phyloP scores from a whole-genome alignment of 768 basidiomycete species.

The Nidula microcarpa region DNA sequence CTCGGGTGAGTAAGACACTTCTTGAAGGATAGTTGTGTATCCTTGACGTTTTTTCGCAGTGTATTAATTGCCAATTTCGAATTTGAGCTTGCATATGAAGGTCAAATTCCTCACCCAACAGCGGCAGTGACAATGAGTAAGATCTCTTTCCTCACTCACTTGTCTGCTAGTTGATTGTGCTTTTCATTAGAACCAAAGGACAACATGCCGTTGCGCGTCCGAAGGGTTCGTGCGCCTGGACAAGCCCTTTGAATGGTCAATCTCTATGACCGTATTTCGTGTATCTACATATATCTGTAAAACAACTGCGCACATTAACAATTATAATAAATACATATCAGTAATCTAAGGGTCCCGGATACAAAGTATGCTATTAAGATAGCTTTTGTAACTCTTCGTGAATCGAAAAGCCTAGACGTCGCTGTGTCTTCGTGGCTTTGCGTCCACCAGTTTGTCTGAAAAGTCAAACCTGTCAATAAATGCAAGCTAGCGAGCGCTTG shows the following conservation, averaged over 20 bases:
- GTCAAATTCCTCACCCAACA: constrained; percentile 30
- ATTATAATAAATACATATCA: background rate
- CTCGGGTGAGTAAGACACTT: constrained; percentile 22
- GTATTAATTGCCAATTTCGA: constrained; percentile 36
- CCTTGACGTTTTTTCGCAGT: constrained; percentile 10
- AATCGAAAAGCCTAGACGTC: constrained; percentile 80
- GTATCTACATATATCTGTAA: background rate
- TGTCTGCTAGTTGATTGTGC: background rate
- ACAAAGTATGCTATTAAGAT: background rate
- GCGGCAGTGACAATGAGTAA: constrained; percentile 45
- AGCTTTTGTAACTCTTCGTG: constrained; percentile 56
- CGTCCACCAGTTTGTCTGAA: constrained; percentile 82
- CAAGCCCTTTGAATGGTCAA: background rate
- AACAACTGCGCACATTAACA: too few relatives aligned
- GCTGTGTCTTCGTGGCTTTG: constrained; percentile 84
- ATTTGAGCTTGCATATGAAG: constrained; percentile 36
- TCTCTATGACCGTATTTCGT: background rate
- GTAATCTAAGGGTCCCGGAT: background rate
- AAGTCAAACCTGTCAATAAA: constrained; percentile 1
- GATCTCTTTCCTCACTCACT: constrained; percentile 3
- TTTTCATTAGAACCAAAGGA: constrained; percentile 26
- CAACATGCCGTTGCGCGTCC: constrained; percentile 30
- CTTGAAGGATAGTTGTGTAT: background rate
- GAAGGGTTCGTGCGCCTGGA: constrained; percentile 8
- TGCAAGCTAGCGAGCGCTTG: background rate